Conservation (phyloP, 2,329 filamentous ascomycete genomes). For the Didymosphaeria variabile region DNA sequence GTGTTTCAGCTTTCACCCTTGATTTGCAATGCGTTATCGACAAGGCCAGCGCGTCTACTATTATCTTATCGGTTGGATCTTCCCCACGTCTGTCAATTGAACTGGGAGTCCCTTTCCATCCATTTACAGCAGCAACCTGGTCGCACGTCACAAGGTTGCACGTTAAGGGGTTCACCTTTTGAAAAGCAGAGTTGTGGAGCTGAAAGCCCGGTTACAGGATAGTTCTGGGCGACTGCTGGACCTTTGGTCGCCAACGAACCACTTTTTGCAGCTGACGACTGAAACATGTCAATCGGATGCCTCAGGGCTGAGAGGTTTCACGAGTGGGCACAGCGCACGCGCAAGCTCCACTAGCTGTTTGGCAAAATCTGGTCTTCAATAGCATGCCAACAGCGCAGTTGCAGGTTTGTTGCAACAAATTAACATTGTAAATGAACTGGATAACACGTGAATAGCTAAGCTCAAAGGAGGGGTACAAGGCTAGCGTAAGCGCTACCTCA, state of each 20-base stretch:
- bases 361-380: not conserved
- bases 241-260: slow-evolving; percentile 2
- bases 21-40: slow-evolving; percentile 24
- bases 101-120: not conserved
- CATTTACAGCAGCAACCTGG: slow-evolving; percentile 3
- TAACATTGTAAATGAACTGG: not conserved
- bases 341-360: not conserved
- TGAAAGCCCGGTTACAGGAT: not conserved
- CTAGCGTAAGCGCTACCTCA: not conserved
- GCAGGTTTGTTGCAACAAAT: not conserved
- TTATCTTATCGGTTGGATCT: not conserved
- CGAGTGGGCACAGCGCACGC: not conserved
- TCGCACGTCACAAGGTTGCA: not conserved
- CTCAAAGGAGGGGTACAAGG: not conserved
- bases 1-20: slow-evolving; percentile 24
- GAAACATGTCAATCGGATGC: slow-evolving; percentile 11
- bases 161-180: not conserved
- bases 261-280: slow-evolving; percentile 3
- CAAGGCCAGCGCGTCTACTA: slow-evolving; percentile 10
- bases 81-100: not conserved
- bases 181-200: not conserved
- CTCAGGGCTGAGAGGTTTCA: slow-evolving; percentile 3
- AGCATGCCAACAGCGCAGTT: not conserved
- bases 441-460: not conserved
- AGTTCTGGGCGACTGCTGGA: not conserved